Evolutionary conservation across 164 flowering plant genomes (phyloP).

Genomic region (Dillenia suffruticosa): DNA sequence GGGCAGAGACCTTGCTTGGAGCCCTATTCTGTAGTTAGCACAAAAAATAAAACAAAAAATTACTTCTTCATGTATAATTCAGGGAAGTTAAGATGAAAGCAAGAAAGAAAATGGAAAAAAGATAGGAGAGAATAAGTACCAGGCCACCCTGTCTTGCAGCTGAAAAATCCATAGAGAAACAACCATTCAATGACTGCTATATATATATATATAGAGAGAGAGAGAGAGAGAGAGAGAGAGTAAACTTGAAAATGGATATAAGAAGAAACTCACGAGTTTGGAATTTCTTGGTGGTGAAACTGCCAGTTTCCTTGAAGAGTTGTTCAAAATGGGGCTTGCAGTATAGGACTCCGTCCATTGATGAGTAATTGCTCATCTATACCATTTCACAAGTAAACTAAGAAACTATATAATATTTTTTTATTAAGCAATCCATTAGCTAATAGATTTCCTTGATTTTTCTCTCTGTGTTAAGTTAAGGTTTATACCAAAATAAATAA

Average conservation of each 20-base stretch:
- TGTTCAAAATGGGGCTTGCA: constrained; percentile 75
- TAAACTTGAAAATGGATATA: background rate
- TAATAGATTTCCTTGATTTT: no score
- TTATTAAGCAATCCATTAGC: no score
- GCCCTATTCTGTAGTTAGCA: constrained; percentile 28
- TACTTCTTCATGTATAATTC: background rate
- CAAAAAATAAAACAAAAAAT: background rate
- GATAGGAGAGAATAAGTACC: constrained; percentile 15
- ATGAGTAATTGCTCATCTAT: constrained; percentile 57
- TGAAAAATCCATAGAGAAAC: constrained; percentile 12
- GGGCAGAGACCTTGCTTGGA: constrained; percentile 44
- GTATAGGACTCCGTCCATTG: constrained; percentile 58
- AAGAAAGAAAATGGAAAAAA: background rate
- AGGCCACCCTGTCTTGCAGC: constrained; percentile 28
- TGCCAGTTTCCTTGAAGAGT: constrained; percentile 49
- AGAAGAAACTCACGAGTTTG: constrained; percentile 23
- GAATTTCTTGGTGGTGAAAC: constrained; percentile 29
- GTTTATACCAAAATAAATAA: background rate
- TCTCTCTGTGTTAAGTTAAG: no score
- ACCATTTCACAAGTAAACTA: background rate
- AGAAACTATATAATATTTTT: no score
- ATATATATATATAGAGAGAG: no score
- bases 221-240: background rate
- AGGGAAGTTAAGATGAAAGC: no score
- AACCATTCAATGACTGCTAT: background rate